Conservation (phyloP, 768 basidiomycete genomes). For the Polyporus arcularius region DNA sequence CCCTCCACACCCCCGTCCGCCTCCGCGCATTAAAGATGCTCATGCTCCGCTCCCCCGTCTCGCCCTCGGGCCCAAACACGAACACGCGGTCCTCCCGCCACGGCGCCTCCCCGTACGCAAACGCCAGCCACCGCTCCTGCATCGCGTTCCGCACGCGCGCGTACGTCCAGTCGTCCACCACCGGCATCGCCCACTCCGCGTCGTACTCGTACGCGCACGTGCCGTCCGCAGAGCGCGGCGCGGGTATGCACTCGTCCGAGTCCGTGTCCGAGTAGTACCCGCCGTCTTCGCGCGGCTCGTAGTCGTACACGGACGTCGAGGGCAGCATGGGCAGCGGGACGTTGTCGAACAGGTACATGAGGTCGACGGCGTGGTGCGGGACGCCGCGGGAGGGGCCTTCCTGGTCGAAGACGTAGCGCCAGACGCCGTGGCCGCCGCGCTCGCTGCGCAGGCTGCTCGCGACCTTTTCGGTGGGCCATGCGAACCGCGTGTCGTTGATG, state of each 20-base stretch:
- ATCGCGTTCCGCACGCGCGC: constrained; percentile 67
- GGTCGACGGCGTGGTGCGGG: constrained; percentile 71
- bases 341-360: constrained; percentile 80
- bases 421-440: constrained; percentile 62
- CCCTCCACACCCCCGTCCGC: constrained; percentile 59
- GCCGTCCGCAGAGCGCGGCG: not conserved
- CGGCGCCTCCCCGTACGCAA: constrained; percentile 72
- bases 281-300: constrained; percentile 23
- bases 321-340: constrained; percentile 51
- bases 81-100: constrained; percentile 72
- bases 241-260: constrained; percentile 19
- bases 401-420: constrained; percentile 84
- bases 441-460: constrained; percentile 50
- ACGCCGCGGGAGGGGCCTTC: constrained; percentile 65
- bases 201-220: constrained; percentile 35
- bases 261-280: constrained; percentile 37
- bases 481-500: constrained; percentile 71
- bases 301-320: constrained; percentile 17
- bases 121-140: constrained; percentile 74
- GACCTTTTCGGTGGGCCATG: constrained; percentile 75
- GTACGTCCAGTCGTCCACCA: constrained; percentile 70
- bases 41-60: constrained; percentile 69
- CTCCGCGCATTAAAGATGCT: constrained; percentile 68
- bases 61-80: constrained; percentile 83
- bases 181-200: constrained; percentile 52